Evolutionary conservation across 179 eudicot species (phyloP), one percentile per base, ranked within the genome.

Genomic region (Dionaea muscipula): DNA sequence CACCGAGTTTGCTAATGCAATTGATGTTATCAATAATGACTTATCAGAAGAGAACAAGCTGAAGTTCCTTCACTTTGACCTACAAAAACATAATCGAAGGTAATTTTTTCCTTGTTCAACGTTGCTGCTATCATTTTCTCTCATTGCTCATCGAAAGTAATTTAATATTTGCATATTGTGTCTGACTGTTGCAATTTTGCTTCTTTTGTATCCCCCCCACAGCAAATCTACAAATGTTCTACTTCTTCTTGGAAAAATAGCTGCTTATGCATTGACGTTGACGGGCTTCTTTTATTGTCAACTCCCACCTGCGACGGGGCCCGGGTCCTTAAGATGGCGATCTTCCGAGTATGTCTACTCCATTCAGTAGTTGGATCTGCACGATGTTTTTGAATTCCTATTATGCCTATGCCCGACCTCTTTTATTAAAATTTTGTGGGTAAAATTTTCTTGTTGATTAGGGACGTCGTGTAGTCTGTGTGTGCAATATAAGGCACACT

Each of bases 1-100:
- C 19, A 46, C 81, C n/a, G 97, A 90, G 72, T 90, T 86, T 72
- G 94, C 94, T 20, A 75, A 80, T 76, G 97, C 97, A 21, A 84
- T 90, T 60, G 85, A 80, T 44, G 55, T 51, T 23, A 81, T 90
- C 38, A 90, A 90, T 62, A 81, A 61, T 67, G 81, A 80, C 56
- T 67, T 83, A 36, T 62, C 90, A 31, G 87, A 80, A 74, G 91
- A 81, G 58, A 74, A 72, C 23, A 79, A 73, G 33, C 72, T 90
- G 43, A 86, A 80, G 71, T 90, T 90, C 60, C 75, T 90, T 65
- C 94, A 83, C 62, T 84, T 77, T 94, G 97, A 90, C 73, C 66
- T 90, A 56, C 68, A 77, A 63, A 86, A 78, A 68, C 81, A 83
- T 68, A 72, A 89, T 23, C 72, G 82, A 57, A 69, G 82, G 97